Percentiles rank a stretch among this genome's conserved stretches.
Conservation (phyloP, 352 stramenopile species). For the Globisporangium megalacanthum region DNA sequence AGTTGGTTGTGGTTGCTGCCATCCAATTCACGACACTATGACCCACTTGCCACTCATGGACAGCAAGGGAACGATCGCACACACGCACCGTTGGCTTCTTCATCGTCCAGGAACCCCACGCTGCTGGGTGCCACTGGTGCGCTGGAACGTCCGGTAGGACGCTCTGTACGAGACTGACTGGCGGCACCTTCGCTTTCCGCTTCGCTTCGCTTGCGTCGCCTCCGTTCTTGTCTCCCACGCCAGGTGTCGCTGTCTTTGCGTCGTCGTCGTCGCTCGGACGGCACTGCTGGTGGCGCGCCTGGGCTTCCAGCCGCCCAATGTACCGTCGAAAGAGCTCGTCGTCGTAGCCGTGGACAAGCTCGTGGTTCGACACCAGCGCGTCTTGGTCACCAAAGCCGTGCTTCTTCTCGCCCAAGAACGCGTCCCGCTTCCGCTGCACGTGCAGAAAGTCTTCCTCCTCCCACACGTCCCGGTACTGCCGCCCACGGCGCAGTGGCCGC, state of each 20-base stretch:
- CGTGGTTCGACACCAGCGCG: constrained; percentile 34
- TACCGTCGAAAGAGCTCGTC: constrained; percentile 66
- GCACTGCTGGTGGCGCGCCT: constrained; percentile 7
- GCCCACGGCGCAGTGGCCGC: constrained; percentile 39
- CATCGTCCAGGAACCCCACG: constrained; percentile 55
- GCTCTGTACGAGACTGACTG: constrained; percentile 23
- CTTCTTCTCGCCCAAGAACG: constrained; percentile 22
- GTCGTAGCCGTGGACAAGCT: constrained; percentile 76
- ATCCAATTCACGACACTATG: too few species aligned
- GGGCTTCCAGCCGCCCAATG: constrained; percentile 28
- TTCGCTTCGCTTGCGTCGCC: constrained; percentile 10
- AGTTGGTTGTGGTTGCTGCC: too few species aligned
- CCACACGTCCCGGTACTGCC: constrained; percentile 73
- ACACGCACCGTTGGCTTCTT: constrained; percentile 36
- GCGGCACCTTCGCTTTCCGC: constrained; percentile 12
- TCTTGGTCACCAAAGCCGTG: constrained; percentile 30
- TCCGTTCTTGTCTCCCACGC: not conserved
- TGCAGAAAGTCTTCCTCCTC: constrained; percentile 65
- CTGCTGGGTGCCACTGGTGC: constrained; percentile 47
- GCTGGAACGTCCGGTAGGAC: constrained; percentile 32
- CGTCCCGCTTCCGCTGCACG: constrained; percentile 20
- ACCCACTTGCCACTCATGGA: not conserved
- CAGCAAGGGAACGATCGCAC: constrained; percentile 7
- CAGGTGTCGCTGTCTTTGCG: not conserved
- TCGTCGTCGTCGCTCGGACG: not conserved